Percentiles rank a stretch among this genome's conserved stretches.
phyloP scores from a whole-genome alignment of 768 basidiomycete species.

The Boletus speciosus region DNA sequence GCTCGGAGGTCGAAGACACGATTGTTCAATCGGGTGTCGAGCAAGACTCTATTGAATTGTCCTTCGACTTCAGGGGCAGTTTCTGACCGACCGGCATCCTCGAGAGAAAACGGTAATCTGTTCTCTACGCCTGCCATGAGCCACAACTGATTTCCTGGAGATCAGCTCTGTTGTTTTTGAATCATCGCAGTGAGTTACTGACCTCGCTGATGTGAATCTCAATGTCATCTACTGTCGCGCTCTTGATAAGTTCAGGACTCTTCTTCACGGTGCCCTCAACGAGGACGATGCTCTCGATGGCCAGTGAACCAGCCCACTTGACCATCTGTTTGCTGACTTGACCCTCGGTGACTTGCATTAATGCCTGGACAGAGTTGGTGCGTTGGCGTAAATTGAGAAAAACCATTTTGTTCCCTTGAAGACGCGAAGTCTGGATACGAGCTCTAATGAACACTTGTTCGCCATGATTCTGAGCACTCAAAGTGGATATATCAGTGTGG shows the following conservation, averaged over 20 bases:
- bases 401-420: slow-evolving; percentile 93
- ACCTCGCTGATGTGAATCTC: slow-evolving; percentile 87
- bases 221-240: slow-evolving; percentile 80
- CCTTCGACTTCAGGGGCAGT: slow-evolving; percentile 57
- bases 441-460: slow-evolving; percentile 82
- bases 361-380: slow-evolving; percentile 80
- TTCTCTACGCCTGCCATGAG: slow-evolving; percentile 76
- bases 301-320: slow-evolving; percentile 78
- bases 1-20: slow-evolving; percentile 92
- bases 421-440: slow-evolving; percentile 85
- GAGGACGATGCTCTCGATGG: slow-evolving; percentile 87
- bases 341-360: slow-evolving; percentile 66
- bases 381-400: slow-evolving; percentile 92
- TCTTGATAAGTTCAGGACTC: slow-evolving; percentile 84
- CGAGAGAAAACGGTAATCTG: slow-evolving; percentile 85
- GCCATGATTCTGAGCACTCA: slow-evolving; percentile 62
- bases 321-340: slow-evolving; percentile 96
- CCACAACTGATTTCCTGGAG: slow-evolving; percentile 55
- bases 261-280: slow-evolving; percentile 81
- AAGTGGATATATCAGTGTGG: slow-evolving; percentile 60
- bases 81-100: slow-evolving; percentile 88
- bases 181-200: slow-evolving; percentile 10
- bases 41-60: slow-evolving; percentile 75
- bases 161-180: not conserved
- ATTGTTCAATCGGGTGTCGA: slow-evolving; percentile 94